Conservation (phyloP, 768 basidiomycete genomes). For the Chiua virens region DNA sequence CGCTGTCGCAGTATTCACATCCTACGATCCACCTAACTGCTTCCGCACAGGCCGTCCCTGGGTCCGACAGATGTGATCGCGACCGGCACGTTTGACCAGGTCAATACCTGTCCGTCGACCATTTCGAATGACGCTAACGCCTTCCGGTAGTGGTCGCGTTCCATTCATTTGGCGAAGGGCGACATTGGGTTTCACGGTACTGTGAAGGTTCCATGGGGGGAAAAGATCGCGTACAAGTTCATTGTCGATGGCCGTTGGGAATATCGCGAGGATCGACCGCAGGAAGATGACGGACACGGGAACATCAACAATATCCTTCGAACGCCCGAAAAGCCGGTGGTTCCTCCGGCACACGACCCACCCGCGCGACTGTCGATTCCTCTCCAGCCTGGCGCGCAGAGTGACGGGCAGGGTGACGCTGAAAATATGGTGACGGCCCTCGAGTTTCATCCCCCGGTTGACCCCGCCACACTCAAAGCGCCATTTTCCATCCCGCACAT, state of each 20-base stretch:
- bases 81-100: constrained; percentile 79
- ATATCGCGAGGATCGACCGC: constrained; percentile 51
- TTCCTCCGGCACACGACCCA: not conserved
- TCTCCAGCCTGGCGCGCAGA: not conserved
- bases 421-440: constrained; percentile 29
- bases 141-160: constrained; percentile 55
- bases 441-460: constrained; percentile 16
- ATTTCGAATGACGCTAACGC: constrained; percentile 4
- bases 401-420: constrained; percentile 8
- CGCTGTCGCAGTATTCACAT: constrained; percentile 11
- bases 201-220: constrained; percentile 57
- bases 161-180: constrained; percentile 53
- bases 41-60: constrained; percentile 52
- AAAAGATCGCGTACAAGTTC: constrained; percentile 73
- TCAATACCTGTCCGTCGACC: constrained; percentile 32
- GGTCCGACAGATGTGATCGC: constrained; percentile 60
- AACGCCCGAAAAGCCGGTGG: constrained; percentile 47
- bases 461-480: constrained; percentile 7
- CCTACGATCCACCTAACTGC: constrained; percentile 5
- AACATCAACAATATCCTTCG: constrained; percentile 70
- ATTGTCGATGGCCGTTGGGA: constrained; percentile 75
- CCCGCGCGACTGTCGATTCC: constrained; percentile 19
- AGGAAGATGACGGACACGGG: constrained; percentile 60
- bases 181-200: constrained; percentile 55
- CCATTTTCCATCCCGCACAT: constrained; percentile 22